These are phyloP conservation scores for Crucihimalaya himalaica DNA, from an alignment of 345 rosid genomes.

Conservation along the genomic window DNA sequence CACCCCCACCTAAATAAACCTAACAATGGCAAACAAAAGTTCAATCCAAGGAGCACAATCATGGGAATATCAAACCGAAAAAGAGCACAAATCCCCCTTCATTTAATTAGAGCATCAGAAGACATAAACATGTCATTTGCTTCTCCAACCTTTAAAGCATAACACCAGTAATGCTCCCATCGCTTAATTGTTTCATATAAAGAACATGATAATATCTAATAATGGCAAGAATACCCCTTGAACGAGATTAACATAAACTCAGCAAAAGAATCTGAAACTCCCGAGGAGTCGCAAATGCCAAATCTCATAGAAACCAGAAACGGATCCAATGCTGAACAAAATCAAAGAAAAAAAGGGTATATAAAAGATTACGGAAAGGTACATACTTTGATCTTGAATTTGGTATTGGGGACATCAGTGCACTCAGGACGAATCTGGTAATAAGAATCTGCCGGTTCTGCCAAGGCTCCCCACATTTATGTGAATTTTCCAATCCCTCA, in stretches of 20 bases:
- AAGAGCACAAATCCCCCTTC: background rate
- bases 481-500: background rate
- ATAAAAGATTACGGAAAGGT: no score
- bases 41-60: background rate
- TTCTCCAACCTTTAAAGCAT: background rate
- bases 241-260: no score
- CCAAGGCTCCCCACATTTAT: conserved; percentile 72
- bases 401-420: conserved; percentile 84
- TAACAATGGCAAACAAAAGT: conserved; percentile 1
- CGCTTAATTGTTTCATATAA: no score
- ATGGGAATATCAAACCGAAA: background rate
- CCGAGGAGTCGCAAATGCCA: background rate
- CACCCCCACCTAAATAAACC: no score
- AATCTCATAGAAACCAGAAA: conserved; percentile 6
- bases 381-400: conserved; percentile 91
- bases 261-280: no score
- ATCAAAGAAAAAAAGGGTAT: background rate
- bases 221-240: no score
- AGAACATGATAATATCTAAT: no score
- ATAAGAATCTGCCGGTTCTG: conserved; percentile 84
- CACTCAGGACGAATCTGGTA: conserved; percentile 93
- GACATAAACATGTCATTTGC: background rate
- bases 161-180: background rate
- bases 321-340: background rate
- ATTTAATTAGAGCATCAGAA: background rate